These are phyloP conservation scores for Dendrocalamus sinicus DNA, from an alignment of 176 grass and related monocot species.

Conservation along the genomic window DNA sequence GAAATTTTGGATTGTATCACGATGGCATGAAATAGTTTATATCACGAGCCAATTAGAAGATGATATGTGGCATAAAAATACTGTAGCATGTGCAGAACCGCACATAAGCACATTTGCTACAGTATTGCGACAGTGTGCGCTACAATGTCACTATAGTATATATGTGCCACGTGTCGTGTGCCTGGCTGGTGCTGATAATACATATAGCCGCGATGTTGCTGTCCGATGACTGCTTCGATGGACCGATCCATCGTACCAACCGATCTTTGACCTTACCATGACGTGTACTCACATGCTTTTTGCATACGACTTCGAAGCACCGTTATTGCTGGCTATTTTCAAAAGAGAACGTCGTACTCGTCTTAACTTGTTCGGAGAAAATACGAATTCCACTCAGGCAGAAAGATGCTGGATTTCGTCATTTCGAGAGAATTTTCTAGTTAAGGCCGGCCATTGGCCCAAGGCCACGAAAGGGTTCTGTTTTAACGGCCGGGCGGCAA, in stretches of 20 bases:
- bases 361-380: not conserved
- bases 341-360: not conserved
- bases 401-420: not conserved
- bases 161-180: not conserved
- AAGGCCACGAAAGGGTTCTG: too few species aligned
- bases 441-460: too few species aligned
- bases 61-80: too few species aligned
- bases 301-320: not conserved
- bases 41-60: too few species aligned
- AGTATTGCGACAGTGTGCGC: too few species aligned
- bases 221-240: not conserved
- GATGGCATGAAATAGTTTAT: too few species aligned
- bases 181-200: not conserved
- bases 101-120: too few species aligned
- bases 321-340: not conserved
- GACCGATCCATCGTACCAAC: not conserved
- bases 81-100: too few species aligned
- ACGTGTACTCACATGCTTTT: not conserved
- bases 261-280: slow-evolving; percentile 8
- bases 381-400: not conserved
- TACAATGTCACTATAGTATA: too few species aligned
- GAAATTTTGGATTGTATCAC: too few species aligned
- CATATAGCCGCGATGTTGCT: not conserved
- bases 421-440: too few species aligned
- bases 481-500: too few species aligned